Percentiles rank a stretch among this genome's conserved stretches.
Conservation (phyloP, 2,329 filamentous ascomycete genomes). For the Endocalyx cinctus region DNA sequence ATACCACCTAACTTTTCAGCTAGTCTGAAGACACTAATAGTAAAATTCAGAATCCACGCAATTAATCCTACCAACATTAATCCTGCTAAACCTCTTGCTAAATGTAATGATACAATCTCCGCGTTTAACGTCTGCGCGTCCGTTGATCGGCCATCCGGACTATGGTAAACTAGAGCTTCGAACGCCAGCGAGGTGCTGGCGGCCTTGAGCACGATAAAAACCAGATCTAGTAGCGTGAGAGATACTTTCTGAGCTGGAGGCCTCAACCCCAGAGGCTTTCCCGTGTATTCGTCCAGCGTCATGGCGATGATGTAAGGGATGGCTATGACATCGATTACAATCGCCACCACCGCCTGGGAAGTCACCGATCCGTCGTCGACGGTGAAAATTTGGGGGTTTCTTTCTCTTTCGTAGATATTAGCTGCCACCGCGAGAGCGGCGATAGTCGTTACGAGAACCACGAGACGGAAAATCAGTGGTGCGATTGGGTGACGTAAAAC, state of each 20-base stretch:
- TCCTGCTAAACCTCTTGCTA: constrained; percentile 65
- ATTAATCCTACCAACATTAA: constrained; percentile 78
- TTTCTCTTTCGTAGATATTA: constrained; percentile 63
- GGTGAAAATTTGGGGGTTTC: constrained; percentile 26
- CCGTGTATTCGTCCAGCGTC: constrained; percentile 93
- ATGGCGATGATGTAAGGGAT: constrained; percentile 90
- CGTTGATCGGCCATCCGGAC: constrained; percentile 24
- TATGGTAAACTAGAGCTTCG: constrained; percentile 66
- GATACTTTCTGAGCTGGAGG: constrained; percentile 80
- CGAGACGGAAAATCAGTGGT: constrained; percentile 76
- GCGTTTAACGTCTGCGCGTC: constrained; percentile 30
- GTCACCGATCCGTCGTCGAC: constrained; percentile 50
- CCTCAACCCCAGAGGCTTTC: constrained; percentile 84
- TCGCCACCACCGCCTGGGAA: constrained; percentile 80
- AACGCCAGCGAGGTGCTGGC: constrained; percentile 90
- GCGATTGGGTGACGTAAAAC: constrained; percentile 80
- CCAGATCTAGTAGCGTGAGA: constrained; percentile 83
- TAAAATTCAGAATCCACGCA: constrained; percentile 88
- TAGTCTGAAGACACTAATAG: constrained; percentile 73
- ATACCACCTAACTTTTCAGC: constrained; percentile 57
- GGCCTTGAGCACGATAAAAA: constrained; percentile 97
- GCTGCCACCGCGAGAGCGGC: constrained; percentile 74
- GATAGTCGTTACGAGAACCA: constrained; percentile 77
- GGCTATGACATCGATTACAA: constrained; percentile 83
- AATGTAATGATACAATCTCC: constrained; percentile 55